Base-by-base conservation (phyloP, 768 basidiomycete species). In the Pulveroboletus frians region DNA sequence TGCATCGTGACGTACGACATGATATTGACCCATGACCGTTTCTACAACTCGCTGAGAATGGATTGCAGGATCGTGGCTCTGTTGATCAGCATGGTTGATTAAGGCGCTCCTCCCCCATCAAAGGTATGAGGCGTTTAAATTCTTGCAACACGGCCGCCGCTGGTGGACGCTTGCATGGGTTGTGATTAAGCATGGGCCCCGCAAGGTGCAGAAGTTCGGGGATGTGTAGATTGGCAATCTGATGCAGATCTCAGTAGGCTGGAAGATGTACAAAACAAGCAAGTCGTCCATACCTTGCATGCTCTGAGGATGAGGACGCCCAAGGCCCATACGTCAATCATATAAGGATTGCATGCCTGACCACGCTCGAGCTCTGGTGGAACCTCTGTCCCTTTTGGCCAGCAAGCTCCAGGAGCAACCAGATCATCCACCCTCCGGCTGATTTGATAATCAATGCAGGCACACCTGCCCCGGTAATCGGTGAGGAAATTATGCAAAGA, bases 321-420 rank as follows among this genome's bases (percentile, higher is more conserved):
- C 27, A 87, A 65, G 13, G 84, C 83, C 83, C 85, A 89, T 2
- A 88, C 75, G 58, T 89, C 86, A 8, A 85, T 69, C 67, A 85
- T 86, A 61, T 78, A 88, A 4, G 85, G 81, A 63, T 86, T 76
- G 34, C 60, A 59, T 43, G 59, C 62, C 38, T 73, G 75, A 17
- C 74, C 76, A 18, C 64, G 60, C 56, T 82, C 85, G 42, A 78
- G 76, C 64, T 89, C 87, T 11, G 86, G 86, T 17, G 87, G 83
- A 10, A 83, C 59, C 50, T 88, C 87, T 17, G 85, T 84, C 18
- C 79, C 78, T 13, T 79, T 74, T 59, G 72, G 73, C 38, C 69
- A 57, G 51, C 62, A 63, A 17, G 83, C 64, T 23, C 68, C 59
- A 7, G 77, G 73, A 43, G 60, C 56, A 18, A 64, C 49, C 4